Percentiles rank a stretch among this genome's conserved stretches.
phyloP scores from a whole-genome alignment of 441 rosid genomes.

The Erodium texanum region DNA sequence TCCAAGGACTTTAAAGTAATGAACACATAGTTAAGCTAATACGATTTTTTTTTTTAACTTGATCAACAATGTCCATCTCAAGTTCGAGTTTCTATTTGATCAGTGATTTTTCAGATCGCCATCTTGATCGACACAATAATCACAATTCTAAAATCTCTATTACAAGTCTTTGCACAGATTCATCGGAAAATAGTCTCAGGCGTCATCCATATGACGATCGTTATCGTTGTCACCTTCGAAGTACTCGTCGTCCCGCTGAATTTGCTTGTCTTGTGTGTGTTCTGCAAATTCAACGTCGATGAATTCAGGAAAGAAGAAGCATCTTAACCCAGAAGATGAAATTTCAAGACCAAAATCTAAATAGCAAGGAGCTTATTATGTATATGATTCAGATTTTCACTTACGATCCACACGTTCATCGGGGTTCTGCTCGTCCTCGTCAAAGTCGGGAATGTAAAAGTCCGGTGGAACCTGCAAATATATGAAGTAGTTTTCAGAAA shows the following conservation, averaged over 20 bases:
- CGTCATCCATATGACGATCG: constrained; percentile 44
- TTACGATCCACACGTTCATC: constrained; percentile 84
- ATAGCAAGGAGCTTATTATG: too few species aligned
- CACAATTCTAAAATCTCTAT: not conserved
- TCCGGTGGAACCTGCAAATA: constrained; percentile 84
- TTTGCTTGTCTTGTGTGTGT: constrained; percentile 79
- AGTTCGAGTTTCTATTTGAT: too few species aligned
- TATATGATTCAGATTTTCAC: too few species aligned
- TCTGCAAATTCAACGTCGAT: constrained; percentile 33
- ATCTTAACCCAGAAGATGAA: too few species aligned
- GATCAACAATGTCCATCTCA: too few species aligned
- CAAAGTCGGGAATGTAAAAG: constrained; percentile 82
- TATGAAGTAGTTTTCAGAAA: constrained; percentile 2
- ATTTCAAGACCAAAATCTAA: too few species aligned
- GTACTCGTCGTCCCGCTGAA: constrained; percentile 86
- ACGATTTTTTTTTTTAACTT: too few species aligned
- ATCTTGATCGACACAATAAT: not conserved
- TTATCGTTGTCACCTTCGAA: constrained; percentile 85
- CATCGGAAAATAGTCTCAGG: constrained; percentile 1
- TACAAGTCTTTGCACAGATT: not conserved
- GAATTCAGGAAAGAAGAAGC: too few species aligned
- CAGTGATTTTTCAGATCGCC: not conserved
- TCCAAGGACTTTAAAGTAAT: too few species aligned
- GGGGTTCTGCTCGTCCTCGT: constrained; percentile 83
- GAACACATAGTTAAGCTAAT: too few species aligned